A percentile compares a stretch with the other conserved stretches of the same genome.
Evolutionary conservation across 345 rosid species (phyloP).

Genomic region (Draba incana): DNA sequence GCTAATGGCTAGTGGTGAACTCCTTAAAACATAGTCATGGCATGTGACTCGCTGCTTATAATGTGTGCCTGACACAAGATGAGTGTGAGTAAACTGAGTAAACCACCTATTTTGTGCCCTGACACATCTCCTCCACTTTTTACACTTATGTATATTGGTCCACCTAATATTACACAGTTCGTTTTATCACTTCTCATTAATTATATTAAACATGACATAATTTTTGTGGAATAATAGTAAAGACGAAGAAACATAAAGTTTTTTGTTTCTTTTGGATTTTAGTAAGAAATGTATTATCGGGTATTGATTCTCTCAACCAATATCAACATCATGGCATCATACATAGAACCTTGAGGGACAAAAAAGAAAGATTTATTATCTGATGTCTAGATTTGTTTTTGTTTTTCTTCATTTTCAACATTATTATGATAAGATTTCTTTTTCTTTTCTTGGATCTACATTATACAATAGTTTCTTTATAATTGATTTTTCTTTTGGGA

Average conservation of each 20-base stretch:
- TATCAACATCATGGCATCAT: slow-evolving; percentile 37
- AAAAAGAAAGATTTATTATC: slow-evolving; percentile 31
- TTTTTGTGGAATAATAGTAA: slow-evolving; percentile 16
- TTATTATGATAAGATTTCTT: slow-evolving; percentile 10
- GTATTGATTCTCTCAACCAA: slow-evolving; percentile 39
- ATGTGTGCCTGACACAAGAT: slow-evolving; percentile 43
- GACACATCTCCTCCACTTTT: slow-evolving; percentile 35
- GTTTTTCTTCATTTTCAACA: slow-evolving; percentile 24
- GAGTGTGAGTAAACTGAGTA: slow-evolving; percentile 41
- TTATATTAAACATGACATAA: not conserved
- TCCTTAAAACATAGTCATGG: slow-evolving; percentile 26
- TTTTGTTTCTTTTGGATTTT: slow-evolving; percentile 23
- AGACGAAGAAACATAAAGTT: not conserved
- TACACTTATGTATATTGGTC: slow-evolving; percentile 31
- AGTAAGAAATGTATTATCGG: slow-evolving; percentile 5
- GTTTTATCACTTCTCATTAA: slow-evolving; percentile 11
- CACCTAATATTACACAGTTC: slow-evolving; percentile 30
- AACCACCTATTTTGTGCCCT: slow-evolving; percentile 42
- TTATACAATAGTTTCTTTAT: not conserved
- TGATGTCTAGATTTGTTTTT: slow-evolving; percentile 39
- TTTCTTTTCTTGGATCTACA: not conserved
- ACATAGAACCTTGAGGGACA: slow-evolving; percentile 42
- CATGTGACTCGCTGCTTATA: slow-evolving; percentile 37
- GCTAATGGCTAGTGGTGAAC: slow-evolving; percentile 6
- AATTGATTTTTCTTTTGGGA: not conserved